phyloP scores from a whole-genome alignment of 495 filamentous ascomycete genomes.

The Darksidea phi region DNA sequence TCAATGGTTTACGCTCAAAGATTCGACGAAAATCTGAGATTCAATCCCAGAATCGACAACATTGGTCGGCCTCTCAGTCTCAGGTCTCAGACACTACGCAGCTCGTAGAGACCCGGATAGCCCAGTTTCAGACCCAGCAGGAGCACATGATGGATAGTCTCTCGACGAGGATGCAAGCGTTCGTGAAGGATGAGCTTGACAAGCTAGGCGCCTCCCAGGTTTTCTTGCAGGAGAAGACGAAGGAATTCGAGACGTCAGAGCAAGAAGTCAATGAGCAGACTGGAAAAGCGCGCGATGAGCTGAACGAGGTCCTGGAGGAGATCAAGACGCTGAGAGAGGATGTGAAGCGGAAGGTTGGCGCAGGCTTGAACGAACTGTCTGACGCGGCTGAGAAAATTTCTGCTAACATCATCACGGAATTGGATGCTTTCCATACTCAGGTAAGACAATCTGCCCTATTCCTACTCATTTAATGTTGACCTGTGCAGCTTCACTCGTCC shows the following conservation, averaged over 20 bases:
- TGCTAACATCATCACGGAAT: slow-evolving; percentile 83
- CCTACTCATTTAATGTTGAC: slow-evolving; percentile 32
- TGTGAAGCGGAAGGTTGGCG: slow-evolving; percentile 79
- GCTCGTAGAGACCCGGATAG: slow-evolving; percentile 70
- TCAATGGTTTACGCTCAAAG: slow-evolving; percentile 78
- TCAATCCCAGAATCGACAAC: slow-evolving; percentile 71
- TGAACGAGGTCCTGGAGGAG: slow-evolving; percentile 87
- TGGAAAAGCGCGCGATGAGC: slow-evolving; percentile 71
- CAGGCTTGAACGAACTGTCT: slow-evolving; percentile 80
- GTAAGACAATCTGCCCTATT: slow-evolving; percentile 39
- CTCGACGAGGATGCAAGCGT: slow-evolving; percentile 66
- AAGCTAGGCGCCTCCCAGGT: slow-evolving; percentile 64
- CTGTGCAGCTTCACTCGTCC: slow-evolving; percentile 67
- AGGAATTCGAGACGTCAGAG: slow-evolving; percentile 64
- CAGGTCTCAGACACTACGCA: slow-evolving; percentile 72
- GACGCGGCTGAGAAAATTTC: slow-evolving; percentile 83
- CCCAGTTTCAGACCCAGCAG: slow-evolving; percentile 67
- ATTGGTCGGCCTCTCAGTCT: slow-evolving; percentile 72
- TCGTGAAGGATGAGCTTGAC: slow-evolving; percentile 68
- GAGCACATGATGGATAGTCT: slow-evolving; percentile 63
- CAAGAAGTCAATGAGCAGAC: slow-evolving; percentile 66
- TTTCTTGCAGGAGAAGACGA: slow-evolving; percentile 65
- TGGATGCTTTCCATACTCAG: slow-evolving; percentile 76
- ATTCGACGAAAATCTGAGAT: slow-evolving; percentile 77
- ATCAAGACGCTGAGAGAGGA: slow-evolving; percentile 84